Conservation (phyloP, 129 eudicot genomes). For the Chrysanthemum lavandulifolium region DNA sequence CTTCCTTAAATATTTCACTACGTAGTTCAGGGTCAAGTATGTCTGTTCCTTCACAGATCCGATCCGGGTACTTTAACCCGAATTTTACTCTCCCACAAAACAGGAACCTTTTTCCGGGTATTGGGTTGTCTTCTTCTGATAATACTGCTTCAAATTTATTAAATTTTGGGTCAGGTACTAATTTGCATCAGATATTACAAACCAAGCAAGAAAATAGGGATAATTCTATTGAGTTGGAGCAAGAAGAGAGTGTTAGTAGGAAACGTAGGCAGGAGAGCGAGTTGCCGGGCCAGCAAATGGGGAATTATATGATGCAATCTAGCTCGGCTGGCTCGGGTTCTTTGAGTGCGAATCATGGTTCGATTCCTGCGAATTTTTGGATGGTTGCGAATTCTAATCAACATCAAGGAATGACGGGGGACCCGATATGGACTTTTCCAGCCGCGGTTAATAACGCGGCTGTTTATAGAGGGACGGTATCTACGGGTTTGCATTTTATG, state of each 20-base stretch:
- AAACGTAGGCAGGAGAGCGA: slow-evolving; percentile 53
- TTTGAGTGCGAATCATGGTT: slow-evolving; percentile 47
- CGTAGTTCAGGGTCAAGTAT: slow-evolving; percentile 88
- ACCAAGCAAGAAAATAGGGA: slow-evolving; percentile 63
- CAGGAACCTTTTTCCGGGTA: slow-evolving; percentile 52
- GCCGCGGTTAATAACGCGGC: slow-evolving; percentile 50
- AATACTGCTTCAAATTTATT: slow-evolving; percentile 42
- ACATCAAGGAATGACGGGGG: slow-evolving; percentile 61
- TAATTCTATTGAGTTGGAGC: slow-evolving; percentile 50
- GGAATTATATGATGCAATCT: slow-evolving; percentile 64
- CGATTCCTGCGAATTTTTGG: slow-evolving; percentile 90
- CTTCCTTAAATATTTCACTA: slow-evolving; percentile 78
- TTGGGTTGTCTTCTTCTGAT: slow-evolving; percentile 55
- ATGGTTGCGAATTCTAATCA: slow-evolving; percentile 71
- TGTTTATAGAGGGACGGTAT: slow-evolving; percentile 68
- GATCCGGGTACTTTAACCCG: slow-evolving; percentile 68
- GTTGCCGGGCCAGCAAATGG: slow-evolving; percentile 49
- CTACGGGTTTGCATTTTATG: slow-evolving; percentile 91
- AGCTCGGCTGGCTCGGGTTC: slow-evolving; percentile 40
- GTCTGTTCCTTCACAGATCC: slow-evolving; percentile 86
- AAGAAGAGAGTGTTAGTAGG: slow-evolving; percentile 50
- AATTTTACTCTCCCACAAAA: slow-evolving; percentile 59
- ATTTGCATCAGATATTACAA: slow-evolving; percentile 50
- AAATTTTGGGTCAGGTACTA: slow-evolving; percentile 56
- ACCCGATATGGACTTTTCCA: slow-evolving; percentile 88